phyloP scores from a whole-genome alignment of 164 flowering plant species.

The Akebia trifoliata region DNA sequence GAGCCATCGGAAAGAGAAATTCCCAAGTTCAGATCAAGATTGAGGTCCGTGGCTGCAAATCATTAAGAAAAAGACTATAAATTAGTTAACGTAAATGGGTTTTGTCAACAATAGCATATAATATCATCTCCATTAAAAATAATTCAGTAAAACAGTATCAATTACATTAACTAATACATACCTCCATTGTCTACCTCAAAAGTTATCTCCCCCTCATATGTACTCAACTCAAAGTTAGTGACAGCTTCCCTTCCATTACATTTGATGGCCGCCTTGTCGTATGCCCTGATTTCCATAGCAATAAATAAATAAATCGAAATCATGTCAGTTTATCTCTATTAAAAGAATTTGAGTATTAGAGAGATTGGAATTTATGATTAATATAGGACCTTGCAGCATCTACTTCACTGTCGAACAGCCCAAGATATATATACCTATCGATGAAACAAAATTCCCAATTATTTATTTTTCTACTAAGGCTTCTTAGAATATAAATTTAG shows the following conservation, averaged over 20 bases:
- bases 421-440: conserved; percentile 91
- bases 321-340: too few relatives aligned
- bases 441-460: too few relatives aligned
- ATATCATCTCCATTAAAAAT: background rate
- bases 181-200: conserved; percentile 42
- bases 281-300: conserved; percentile 64
- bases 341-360: conserved; percentile 15
- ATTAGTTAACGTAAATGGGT: background rate
- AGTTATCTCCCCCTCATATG: conserved; percentile 52
- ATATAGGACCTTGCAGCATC: conserved; percentile 93
- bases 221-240: conserved; percentile 79
- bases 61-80: background rate
- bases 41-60: conserved; percentile 32
- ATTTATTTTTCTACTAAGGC: too few relatives aligned
- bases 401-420: conserved; percentile 84
- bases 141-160: background rate
- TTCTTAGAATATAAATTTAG: background rate
- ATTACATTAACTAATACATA: conserved; percentile 13
- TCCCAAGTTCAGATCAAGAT: conserved; percentile 67
- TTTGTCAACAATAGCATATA: background rate
- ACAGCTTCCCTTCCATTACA: conserved; percentile 89
- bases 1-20: conserved; percentile 32
- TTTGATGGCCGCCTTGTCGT: conserved; percentile 90
- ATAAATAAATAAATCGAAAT: conserved; percentile 28
- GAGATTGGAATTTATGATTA: conserved; percentile 35